Conservation (phyloP, 2,329 filamentous ascomycete genomes). For the Chalaropsis thielavioides region DNA sequence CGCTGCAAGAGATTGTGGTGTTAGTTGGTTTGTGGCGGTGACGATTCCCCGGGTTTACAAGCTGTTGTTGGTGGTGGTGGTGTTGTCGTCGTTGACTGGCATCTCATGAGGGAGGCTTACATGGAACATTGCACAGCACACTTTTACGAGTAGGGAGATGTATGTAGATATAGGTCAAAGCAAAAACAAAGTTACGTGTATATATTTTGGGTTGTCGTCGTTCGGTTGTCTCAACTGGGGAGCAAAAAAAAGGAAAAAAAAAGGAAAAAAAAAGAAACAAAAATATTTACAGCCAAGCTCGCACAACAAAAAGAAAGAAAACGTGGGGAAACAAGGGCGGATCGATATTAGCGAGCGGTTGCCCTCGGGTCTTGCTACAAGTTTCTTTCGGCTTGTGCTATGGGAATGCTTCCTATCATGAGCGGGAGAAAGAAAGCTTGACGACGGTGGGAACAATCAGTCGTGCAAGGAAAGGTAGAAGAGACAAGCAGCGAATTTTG, state of each 20-base stretch:
- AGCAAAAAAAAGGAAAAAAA: background rate
- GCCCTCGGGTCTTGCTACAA: background rate
- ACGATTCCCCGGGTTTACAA: background rate
- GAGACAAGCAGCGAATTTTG: background rate
- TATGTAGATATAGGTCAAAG: background rate
- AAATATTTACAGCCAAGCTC: background rate
- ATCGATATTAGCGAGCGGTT: background rate
- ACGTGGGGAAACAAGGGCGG: background rate
- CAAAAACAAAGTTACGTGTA: background rate
- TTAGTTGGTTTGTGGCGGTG: background rate
- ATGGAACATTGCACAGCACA: constrained; percentile 12
- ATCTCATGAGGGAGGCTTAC: constrained; percentile 19
- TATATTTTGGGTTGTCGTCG: background rate
- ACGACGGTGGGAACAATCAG: no score
- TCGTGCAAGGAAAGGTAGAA: background rate
- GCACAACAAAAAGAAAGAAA: background rate
- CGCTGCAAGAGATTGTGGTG: constrained; percentile 28
- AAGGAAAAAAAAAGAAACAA: background rate
- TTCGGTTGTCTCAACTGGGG: background rate
- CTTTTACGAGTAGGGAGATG: background rate
- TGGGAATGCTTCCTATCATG: no score
- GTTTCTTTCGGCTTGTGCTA: background rate
- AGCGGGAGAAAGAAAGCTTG: no score
- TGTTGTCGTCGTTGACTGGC: background rate
- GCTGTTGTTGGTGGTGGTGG: background rate